These are phyloP conservation scores for Liquidambar formosana DNA, from an alignment of 164 flowering plant species.

Conservation along the genomic window DNA sequence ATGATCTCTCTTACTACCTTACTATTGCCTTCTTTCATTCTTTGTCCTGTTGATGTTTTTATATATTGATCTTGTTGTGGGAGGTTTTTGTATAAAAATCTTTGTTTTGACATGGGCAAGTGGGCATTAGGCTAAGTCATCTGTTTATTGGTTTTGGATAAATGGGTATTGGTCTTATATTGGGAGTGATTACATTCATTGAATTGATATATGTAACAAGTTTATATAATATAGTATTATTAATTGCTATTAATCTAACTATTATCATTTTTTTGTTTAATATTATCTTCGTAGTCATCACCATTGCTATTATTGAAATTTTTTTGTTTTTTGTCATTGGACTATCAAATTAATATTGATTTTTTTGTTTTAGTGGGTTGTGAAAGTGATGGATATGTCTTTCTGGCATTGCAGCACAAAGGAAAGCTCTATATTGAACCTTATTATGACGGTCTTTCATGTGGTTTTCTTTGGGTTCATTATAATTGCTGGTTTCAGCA, in stretches of 20 bases:
- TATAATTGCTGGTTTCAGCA: slow-evolving; percentile 61
- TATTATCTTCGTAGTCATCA: not conserved
- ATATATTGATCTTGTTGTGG: not conserved
- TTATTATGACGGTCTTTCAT: slow-evolving; percentile 77
- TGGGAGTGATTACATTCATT: not conserved
- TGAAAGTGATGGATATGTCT: slow-evolving; percentile 16
- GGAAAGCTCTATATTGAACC: slow-evolving; percentile 84
- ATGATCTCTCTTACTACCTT: slow-evolving; percentile 10
- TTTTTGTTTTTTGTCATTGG: slow-evolving; percentile 5
- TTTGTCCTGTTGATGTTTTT: slow-evolving; percentile 3
- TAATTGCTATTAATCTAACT: no score
- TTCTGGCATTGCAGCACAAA: slow-evolving; percentile 65
- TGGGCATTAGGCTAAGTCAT: slow-evolving; percentile 5
- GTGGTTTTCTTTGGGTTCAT: slow-evolving; percentile 71
- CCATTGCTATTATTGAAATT: not conserved
- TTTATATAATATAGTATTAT: not conserved
- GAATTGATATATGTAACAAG: not conserved
- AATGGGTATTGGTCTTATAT: not conserved
- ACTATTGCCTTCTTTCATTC: not conserved
- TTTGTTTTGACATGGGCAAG: slow-evolving; percentile 12
- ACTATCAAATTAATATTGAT: not conserved
- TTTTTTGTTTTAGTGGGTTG: slow-evolving; percentile 5
- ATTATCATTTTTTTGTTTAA: not conserved
- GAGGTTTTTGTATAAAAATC: not conserved
- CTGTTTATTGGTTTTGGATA: not conserved